Conservation (phyloP, 2,329 filamentous ascomycete genomes). For the Pseudocercospora pini-densiflorae region DNA sequence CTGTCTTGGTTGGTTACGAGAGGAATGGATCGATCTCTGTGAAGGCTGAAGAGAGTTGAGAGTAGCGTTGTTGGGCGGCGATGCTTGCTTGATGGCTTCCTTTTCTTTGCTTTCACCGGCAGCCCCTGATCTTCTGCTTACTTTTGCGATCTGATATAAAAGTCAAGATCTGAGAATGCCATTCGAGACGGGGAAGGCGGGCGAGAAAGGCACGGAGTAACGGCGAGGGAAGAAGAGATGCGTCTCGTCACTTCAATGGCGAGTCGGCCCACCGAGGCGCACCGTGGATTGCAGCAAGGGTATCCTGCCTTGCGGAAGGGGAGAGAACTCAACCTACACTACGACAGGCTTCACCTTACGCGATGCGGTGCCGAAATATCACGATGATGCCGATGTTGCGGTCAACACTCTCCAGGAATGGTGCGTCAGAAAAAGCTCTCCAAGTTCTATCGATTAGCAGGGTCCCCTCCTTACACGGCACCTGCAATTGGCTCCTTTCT, state of each 20-base stretch:
- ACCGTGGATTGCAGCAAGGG: conserved; percentile 1
- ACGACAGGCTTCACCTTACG: neutral
- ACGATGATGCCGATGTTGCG: conserved; percentile 7
- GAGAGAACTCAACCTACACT: neutral
- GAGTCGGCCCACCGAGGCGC: conserved; percentile 1
- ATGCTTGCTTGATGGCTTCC: neutral
- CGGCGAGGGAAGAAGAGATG: neutral
- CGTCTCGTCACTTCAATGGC: neutral
- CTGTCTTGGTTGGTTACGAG: conserved; percentile 1
- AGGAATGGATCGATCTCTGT: conserved; percentile 1
- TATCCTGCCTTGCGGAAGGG: conserved; percentile 5
- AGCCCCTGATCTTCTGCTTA: neutral
- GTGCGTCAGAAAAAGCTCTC: neutral
- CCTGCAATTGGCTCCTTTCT: neutral
- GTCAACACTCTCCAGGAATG: neutral
- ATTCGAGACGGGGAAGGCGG: conserved; percentile 8
- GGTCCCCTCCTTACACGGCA: neutral
- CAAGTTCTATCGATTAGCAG: neutral
- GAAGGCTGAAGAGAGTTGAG: neutral
- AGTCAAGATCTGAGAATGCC: neutral
- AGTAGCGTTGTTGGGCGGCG: neutral
- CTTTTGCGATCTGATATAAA: neutral
- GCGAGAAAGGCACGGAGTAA: neutral
- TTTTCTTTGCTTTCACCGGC: neutral
- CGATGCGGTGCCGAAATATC: neutral